These are phyloP conservation scores for Diplogelasinospora grovesii DNA, from an alignment of 495 filamentous ascomycete genomes.

Conservation along the genomic window DNA sequence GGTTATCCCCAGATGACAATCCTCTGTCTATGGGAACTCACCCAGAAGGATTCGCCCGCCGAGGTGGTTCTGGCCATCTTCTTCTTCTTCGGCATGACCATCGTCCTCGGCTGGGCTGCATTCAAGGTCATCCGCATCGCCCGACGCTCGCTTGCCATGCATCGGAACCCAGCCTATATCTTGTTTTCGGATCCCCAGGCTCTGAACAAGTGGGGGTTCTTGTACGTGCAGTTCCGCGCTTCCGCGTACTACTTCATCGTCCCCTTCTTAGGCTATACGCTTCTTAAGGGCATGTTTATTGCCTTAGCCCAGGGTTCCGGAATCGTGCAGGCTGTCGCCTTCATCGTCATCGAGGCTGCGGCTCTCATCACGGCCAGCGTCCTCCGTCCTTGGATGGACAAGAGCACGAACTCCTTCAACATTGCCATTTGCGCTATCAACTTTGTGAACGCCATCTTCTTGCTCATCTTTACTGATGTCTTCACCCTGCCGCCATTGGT, in stretches of 20 bases:
- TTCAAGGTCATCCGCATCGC: constrained; percentile 87
- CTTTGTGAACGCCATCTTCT: constrained; percentile 83
- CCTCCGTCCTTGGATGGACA: constrained; percentile 96
- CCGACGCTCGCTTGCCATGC: constrained; percentile 78
- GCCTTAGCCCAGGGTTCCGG: constrained; percentile 68
- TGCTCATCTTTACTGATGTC: constrained; percentile 75
- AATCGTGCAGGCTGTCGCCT: constrained; percentile 74
- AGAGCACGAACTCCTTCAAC: constrained; percentile 96
- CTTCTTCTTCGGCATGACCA: constrained; percentile 76
- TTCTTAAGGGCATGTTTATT: constrained; percentile 89
- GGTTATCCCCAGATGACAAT: constrained; percentile 91
- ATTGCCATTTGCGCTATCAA: constrained; percentile 86
- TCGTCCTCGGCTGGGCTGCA: constrained; percentile 78
- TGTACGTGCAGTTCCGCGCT: constrained; percentile 96
- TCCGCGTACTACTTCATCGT: constrained; percentile 96
- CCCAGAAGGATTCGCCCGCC: constrained; percentile 73
- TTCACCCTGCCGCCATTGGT: constrained; percentile 82
- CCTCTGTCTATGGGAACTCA: constrained; percentile 93
- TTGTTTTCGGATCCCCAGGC: constrained; percentile 89
- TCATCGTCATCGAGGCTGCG: constrained; percentile 78
- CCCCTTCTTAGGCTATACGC: constrained; percentile 68
- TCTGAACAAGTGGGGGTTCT: constrained; percentile 97
- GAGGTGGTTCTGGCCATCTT: constrained; percentile 85
- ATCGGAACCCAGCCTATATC: constrained; percentile 96
- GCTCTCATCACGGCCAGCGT: constrained; percentile 74